phyloP scores from a whole-genome alignment of 345 rosid genomes.

The Lumnitzera racemosa region DNA sequence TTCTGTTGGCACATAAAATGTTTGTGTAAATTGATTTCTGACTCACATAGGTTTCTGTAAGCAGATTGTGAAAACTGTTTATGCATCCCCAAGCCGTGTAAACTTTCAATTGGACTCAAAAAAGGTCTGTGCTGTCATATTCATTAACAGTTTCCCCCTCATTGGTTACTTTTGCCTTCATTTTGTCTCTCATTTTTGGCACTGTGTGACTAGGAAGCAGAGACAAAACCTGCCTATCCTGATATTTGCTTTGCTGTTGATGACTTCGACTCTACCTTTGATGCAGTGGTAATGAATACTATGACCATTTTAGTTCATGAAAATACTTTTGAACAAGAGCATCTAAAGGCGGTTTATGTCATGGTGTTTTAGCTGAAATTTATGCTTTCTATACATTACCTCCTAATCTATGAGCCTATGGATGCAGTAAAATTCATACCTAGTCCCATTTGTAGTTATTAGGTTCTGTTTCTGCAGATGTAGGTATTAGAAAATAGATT shows the following conservation, averaged over 20 bases:
- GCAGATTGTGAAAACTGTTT: conserved; percentile 93
- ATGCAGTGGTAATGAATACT: conserved; percentile 64
- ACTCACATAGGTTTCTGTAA: conserved; percentile 12
- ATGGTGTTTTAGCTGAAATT: too few species aligned
- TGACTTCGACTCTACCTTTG: conserved; percentile 96
- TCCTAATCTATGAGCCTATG: too few species aligned
- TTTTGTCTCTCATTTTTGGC: conserved; percentile 20
- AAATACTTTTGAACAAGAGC: too few species aligned
- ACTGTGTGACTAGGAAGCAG: conserved; percentile 58
- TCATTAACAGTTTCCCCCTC: not conserved
- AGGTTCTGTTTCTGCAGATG: too few species aligned
- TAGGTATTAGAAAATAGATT: too few species aligned
- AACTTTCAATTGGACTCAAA: conserved; percentile 86
- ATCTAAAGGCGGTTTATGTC: too few species aligned
- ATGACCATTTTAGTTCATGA: conserved; percentile 1
- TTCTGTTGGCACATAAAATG: not conserved
- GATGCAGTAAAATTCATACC: too few species aligned
- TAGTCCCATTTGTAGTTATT: too few species aligned
- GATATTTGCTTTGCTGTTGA: conserved; percentile 94
- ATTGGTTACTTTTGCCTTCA: conserved; percentile 7
- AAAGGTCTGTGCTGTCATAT: conserved; percentile 40
- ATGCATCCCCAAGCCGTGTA: conserved; percentile 96
- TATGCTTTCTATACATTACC: too few species aligned
- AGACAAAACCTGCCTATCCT: conserved; percentile 93
- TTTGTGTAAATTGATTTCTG: not conserved